Base-by-base conservation (phyloP, 441 rosid species). In the Gossypium laxum region DNA sequence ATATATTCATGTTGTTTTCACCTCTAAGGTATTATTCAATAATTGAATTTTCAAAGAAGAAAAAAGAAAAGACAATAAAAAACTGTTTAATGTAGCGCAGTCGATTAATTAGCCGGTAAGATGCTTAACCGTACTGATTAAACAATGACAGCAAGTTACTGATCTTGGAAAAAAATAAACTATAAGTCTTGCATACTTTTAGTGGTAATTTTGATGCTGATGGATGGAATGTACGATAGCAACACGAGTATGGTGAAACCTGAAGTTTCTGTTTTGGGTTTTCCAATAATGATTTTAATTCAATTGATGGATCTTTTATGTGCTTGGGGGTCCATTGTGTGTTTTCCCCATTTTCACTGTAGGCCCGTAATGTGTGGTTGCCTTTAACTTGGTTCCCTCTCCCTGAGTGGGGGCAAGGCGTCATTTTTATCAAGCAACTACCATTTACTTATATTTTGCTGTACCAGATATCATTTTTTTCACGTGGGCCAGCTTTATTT, bases 241-340 rank as follows among this genome's bases (percentile, higher is more conserved):
- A 75, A 82, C 78, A 68, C 3, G 32, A 72, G 71, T 24, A 75
- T 47, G 71, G 64, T 32, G 70, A 30, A 48, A 57, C 75, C 32
- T 34, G 51, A 54, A 72, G 48, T 50, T 18, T 63, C 22, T 3
- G 14, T 61, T 18, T 45, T 58, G 22, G 58, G 61, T 55, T 72
- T 58, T 26, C 17, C 30, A 7, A 52, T 54, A 64, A 62, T 41
- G 69, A 72, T 58, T 54, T 61, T 38, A 54, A 60, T 24, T 67
- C 60, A 41, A 68, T 26, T 43, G 26, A 14, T 63, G 79, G 64
- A 62, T 77, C 74, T 72, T 66, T 80, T 58, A 19, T 7, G 22
- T 41, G 51, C 11, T 69, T 4, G 70, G 82, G 84, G 83, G 84
- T 71, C 83, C 86, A 75, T 72, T 72, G 18, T 63, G 75, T 71